Evolutionary conservation across 1,284 basidiomycete genomes (phyloP).

Genomic region (Gomphus bonarii): DNA sequence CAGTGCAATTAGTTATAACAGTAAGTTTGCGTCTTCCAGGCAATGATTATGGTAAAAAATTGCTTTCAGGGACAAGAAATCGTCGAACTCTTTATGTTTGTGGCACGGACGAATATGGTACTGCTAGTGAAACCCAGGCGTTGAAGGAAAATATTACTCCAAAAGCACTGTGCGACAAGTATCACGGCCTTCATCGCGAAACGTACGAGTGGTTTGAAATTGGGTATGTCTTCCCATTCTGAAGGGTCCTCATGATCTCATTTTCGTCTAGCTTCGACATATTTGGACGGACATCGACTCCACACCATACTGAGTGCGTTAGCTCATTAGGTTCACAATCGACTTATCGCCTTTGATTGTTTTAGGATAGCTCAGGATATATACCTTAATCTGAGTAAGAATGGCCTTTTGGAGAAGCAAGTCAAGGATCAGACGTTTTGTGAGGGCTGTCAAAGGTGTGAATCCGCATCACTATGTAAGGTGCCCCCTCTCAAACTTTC

Average conservation of each 20-base stretch:
- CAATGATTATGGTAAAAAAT: not conserved
- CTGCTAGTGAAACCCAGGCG: conserved; percentile 96
- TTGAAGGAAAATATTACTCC: conserved; percentile 90
- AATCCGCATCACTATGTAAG: not conserved
- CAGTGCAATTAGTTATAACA: conserved; percentile 44
- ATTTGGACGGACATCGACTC: conserved; percentile 93
- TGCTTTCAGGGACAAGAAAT: conserved; percentile 55
- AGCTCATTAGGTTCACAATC: not conserved
- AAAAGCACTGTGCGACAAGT: conserved; percentile 87
- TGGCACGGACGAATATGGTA: conserved; percentile 98
- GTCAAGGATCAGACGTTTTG: conserved; percentile 90
- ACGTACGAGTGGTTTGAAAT: conserved; percentile 96
- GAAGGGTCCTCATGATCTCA: conserved; percentile 1
- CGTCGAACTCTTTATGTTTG: conserved; percentile 78
- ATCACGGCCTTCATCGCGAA: conserved; percentile 80
- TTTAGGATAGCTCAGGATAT: conserved; percentile 81
- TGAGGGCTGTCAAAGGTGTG: conserved; percentile 74
- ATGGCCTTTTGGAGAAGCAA: conserved; percentile 71
- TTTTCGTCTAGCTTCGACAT: conserved; percentile 73
- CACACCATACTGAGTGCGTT: conserved; percentile 77
- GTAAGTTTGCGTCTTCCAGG: conserved; percentile 31
- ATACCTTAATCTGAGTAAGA: conserved; percentile 73
- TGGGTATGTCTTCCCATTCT: conserved; percentile 35
- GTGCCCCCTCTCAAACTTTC: not conserved
- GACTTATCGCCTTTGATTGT: not conserved